Percentiles rank a stretch among this genome's conserved stretches.
Evolutionary conservation across 176 grass and related monocot genomes (phyloP).

Genomic region (Saccharum spontaneum): DNA sequence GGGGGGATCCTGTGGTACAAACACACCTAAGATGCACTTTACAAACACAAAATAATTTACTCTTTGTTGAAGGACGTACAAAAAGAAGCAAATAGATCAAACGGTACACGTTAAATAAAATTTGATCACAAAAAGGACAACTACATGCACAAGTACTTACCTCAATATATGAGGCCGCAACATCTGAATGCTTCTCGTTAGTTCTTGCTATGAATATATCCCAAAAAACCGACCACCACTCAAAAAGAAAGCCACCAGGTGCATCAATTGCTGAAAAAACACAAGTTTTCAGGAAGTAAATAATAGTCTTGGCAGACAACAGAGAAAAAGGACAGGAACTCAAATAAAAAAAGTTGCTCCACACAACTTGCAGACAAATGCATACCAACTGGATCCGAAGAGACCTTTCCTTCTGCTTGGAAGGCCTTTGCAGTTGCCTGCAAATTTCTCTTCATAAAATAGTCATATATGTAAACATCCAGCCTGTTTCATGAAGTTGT

Average conservation of each 20-base stretch:
- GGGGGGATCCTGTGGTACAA: neutral
- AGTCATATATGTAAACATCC: slow-evolving; percentile 99
- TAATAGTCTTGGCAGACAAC: neutral
- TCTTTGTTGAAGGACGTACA: neutral
- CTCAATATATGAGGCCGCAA: slow-evolving; percentile 96
- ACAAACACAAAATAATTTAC: neutral
- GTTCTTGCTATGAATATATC: slow-evolving; percentile 99
- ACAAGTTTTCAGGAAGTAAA: slow-evolving; percentile 18
- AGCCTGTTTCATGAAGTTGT: slow-evolving; percentile 68
- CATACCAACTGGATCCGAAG: slow-evolving; percentile 98
- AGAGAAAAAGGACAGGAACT: slow-evolving; percentile 10
- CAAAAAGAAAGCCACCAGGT: slow-evolving; percentile 97
- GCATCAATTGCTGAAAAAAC: slow-evolving; percentile 86
- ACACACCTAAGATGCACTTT: neutral
- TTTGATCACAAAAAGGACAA: neutral
- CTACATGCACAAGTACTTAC: slow-evolving; percentile 33
- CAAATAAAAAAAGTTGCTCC: neutral
- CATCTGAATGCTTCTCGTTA: slow-evolving; percentile 98
- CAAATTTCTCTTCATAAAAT: slow-evolving; percentile 99
- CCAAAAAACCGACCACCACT: slow-evolving; percentile 99
- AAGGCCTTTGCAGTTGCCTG: slow-evolving; percentile 98
- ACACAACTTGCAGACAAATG: slow-evolving; percentile 20
- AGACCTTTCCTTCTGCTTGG: slow-evolving; percentile 99
- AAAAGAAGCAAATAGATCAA: neutral
- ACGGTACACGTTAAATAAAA: neutral